Evolutionary conservation across 2,329 filamentous ascomycete species (phyloP), one percentile per base, ranked within the genome.

Genomic region (Pestalotiopsis sp.): DNA sequence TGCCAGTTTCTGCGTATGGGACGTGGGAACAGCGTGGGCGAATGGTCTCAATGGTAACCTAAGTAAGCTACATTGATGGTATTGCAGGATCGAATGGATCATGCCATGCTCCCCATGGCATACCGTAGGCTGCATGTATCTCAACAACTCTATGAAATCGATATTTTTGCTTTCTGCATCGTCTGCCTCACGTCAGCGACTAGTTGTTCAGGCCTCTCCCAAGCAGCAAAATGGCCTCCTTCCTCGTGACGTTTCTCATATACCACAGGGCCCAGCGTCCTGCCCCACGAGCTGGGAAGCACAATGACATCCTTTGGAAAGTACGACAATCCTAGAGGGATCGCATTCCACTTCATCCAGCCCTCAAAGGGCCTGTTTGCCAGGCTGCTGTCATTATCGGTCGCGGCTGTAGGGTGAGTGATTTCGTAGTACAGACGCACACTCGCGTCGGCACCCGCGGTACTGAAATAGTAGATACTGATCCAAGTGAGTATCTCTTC

Each of bases 401-500:
- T 9, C 31, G 31, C 31, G 6, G 31, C 1, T 9, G 31, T 36
- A 0, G 31, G 31, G 68, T 90, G 88, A 4, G 74, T 78, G 0
- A 82, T 81, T 78, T 94, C 92, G 73, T 94, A 94, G 79, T 95
- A 95, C 63, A 94, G 93, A 9, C 90, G 80, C 9, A 88, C 76
- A 70, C 87, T 89, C 0, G 92, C 91, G 1, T 89, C 77, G 17
- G 92, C 90, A 0, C 92, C 92, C 1, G 91, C 90, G 0, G 81
- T 85, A 7, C 88, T 90, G 79, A 94, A 94, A 76, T 86, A 89
- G 77, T 94, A 95, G 52, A 95, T 86, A 64, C 85, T 88, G 0
- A 94, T 80, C 93, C 92, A 95, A 0, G 90, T 93, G 36, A 93
- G 80, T 7, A 95, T 85, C 79, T 95, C 92, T 67, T 94, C 91